Base-by-base conservation (phyloP, 108 stramenopile genomes). In the Nitzschia inconspicua region DNA sequence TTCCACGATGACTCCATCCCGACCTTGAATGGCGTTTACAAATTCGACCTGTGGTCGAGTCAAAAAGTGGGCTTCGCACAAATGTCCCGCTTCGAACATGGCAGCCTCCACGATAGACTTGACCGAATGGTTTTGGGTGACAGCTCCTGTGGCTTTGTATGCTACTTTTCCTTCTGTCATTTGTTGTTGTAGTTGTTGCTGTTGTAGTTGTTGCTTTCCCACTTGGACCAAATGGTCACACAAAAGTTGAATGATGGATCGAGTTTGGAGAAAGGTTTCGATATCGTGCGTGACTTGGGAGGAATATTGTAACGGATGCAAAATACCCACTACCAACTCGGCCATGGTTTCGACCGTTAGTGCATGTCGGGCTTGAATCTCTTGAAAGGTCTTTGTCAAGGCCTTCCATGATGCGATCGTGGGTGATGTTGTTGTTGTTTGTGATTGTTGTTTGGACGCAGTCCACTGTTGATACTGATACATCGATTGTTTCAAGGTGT, bases 361-460 rank as follows among this genome's bases (percentile, higher is more conserved):
- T 10, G 84, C 84, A 67, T 91, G 90, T 31, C 90, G 65, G 20
- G 83, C 60, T 37, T 78, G 72, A 23, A 85, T 76, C 59, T 86
- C 79, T 67, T 79, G 71, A 36, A 81, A 64, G 3, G 72, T 65
- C 32, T 51, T 20, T 7, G 31, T 23, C n/a, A 60, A 10, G 3
- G 43, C 43, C 14, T 44, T 25, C 43, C 57, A 44, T 8, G 36
- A 20, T 34, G 19, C 35, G 23, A 16, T 53, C 28, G 31, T 53
- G 35, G 23, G 24, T 53, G 22, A 37, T 36, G 14, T 39, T 14
- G n/a, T 39, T 14, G n/a, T 39, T 39, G 14, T 14, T 39, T 0
- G 0, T 39, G 14, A 29, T 54, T 35, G 0, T 32, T 1, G 4
- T 28, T 23, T 39, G 1, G 27, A 32, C 16, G n/a, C 20, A 31